Percentiles rank a stretch among this genome's conserved stretches.
These are phyloP conservation scores for Micractinium conductrix DNA, from an alignment of 139 green algal genomes.

Conservation along the genomic window DNA sequence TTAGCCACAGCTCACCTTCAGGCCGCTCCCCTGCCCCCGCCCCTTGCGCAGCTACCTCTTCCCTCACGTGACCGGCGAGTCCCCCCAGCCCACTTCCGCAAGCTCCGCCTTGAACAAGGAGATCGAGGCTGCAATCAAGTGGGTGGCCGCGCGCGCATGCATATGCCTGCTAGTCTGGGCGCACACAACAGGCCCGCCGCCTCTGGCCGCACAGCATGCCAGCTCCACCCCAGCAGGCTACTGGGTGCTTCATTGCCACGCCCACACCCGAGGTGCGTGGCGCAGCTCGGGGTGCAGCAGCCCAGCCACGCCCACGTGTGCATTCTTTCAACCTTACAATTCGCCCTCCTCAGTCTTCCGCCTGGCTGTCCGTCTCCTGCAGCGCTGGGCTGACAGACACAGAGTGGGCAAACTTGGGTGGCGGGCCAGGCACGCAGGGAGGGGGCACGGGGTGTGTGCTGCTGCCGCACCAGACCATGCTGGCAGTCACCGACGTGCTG, in stretches of 20 bases:
- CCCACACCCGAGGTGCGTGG: too few species aligned
- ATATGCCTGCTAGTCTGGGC: too few species aligned
- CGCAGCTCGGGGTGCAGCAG: too few species aligned
- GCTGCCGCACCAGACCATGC: not conserved
- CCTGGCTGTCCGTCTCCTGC: not conserved
- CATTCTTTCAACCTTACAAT: too few species aligned
- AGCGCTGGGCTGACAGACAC: conserved; percentile 51
- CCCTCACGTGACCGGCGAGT: conserved; percentile 44
- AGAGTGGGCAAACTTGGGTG: conserved; percentile 46
- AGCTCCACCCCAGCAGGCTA: too few species aligned
- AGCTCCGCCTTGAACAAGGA: conserved; percentile 54
- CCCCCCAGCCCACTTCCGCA: conserved; percentile 23
- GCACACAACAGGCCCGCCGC: too few species aligned
- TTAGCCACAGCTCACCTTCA: not conserved
- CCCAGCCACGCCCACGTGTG: too few species aligned
- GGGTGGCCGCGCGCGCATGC: too few species aligned
- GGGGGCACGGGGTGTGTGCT: not conserved
- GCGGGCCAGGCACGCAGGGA: conserved; percentile 24
- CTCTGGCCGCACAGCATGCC: too few species aligned
- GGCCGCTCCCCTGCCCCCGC: not conserved
- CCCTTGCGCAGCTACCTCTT: conserved; percentile 58
- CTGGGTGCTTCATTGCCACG: too few species aligned
- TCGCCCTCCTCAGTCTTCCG: too few species aligned
- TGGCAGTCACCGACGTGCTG: not conserved
- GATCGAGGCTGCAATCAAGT: conserved; percentile 47